Evolutionary conservation across 306 rosid genomes (phyloP).

Genomic region (Vigna angularis): DNA sequence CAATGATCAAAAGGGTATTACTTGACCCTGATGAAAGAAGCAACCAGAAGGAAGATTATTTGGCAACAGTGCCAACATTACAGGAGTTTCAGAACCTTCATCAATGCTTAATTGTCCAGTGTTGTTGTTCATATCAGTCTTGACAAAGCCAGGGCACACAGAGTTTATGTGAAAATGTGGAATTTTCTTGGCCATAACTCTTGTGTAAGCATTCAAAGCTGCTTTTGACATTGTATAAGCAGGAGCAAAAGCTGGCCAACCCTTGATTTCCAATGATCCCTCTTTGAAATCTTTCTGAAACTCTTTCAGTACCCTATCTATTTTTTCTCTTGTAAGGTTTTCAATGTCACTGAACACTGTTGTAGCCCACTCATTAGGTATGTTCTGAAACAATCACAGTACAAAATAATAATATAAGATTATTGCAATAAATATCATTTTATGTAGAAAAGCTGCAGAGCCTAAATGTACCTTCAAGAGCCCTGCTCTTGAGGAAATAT

Average conservation of each 20-base stretch:
- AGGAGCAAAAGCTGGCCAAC: constrained; percentile 47
- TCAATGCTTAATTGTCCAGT: constrained; percentile 49
- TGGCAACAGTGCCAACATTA: constrained; percentile 48
- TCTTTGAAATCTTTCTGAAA: constrained; percentile 49
- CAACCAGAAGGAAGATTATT: constrained; percentile 43
- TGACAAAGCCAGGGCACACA: constrained; percentile 58
- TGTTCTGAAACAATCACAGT: constrained; percentile 36
- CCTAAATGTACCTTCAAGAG: constrained; percentile 41
- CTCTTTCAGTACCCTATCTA: constrained; percentile 44
- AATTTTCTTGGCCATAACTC: constrained; percentile 47
- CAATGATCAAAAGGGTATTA: constrained; percentile 42
- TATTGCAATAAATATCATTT: neutral
- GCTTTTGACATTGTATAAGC: constrained; percentile 55
- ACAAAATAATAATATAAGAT: neutral
- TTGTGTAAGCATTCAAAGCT: constrained; percentile 57
- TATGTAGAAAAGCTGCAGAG: neutral
- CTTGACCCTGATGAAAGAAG: constrained; percentile 44
- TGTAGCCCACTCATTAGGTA: constrained; percentile 51
- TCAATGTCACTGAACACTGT: constrained; percentile 38
- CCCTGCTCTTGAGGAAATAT: constrained; percentile 49
- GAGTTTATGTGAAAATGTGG: constrained; percentile 45
- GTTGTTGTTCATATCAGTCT: constrained; percentile 50
- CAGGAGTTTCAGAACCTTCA: constrained; percentile 49
- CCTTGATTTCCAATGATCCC: constrained; percentile 48
- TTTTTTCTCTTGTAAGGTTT: constrained; percentile 41